Evolutionary conservation across 2,329 filamentous ascomycete genomes (phyloP).

Genomic region (Cyanodermella asteris): DNA sequence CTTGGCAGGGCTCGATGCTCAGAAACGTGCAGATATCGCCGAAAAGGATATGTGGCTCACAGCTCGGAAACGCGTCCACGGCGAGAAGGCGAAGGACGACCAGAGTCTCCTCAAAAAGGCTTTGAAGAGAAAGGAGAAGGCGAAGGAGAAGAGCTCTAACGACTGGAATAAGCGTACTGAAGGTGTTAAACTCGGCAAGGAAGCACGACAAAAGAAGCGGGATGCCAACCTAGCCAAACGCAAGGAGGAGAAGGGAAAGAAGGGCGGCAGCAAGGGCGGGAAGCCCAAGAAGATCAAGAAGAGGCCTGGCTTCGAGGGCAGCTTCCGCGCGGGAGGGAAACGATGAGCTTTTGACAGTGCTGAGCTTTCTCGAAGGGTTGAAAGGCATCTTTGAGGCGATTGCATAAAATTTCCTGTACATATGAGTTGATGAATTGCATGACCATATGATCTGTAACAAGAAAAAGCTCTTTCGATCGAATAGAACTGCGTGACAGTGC

Average conservation of each 20-base stretch:
- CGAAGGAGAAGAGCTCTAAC: slow-evolving; percentile 77
- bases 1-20: slow-evolving; percentile 49
- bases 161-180: slow-evolving; percentile 61
- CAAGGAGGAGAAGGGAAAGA: slow-evolving; percentile 20
- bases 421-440: too few relatives aligned
- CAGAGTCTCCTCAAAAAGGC: slow-evolving; percentile 78
- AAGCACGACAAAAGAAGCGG: slow-evolving; percentile 61
- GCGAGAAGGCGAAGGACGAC: slow-evolving; percentile 74
- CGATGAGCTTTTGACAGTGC: too few relatives aligned
- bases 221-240: slow-evolving; percentile 58
- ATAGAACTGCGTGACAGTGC: too few relatives aligned
- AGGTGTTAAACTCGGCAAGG: slow-evolving; percentile 52
- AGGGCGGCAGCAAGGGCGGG: slow-evolving; percentile 26
- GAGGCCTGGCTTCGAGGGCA: slow-evolving; percentile 49
- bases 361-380: too few relatives aligned
- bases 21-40: slow-evolving; percentile 65
- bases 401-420: too few relatives aligned
- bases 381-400: too few relatives aligned
- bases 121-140: slow-evolving; percentile 73
- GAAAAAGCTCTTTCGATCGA: too few relatives aligned
- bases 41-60: slow-evolving; percentile 92
- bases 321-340: slow-evolving; percentile 45
- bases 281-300: slow-evolving; percentile 35
- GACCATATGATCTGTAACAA: too few relatives aligned
- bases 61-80: slow-evolving; percentile 70